Conservation (phyloP, 1,139 yeast genomes). For the Pichia terricola region DNA sequence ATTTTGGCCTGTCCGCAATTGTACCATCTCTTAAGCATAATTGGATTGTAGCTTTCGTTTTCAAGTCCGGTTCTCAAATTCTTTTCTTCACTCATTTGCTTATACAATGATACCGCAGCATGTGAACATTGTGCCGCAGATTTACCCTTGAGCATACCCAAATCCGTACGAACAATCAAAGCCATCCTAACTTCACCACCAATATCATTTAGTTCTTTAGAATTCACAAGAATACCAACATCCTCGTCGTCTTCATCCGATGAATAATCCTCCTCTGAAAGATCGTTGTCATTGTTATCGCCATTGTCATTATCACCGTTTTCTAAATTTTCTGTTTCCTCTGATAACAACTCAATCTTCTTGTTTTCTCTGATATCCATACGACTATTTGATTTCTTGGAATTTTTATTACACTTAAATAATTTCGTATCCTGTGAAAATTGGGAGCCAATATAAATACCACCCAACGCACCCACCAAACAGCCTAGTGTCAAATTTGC, state of each 20-base stretch:
- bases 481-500: no score
- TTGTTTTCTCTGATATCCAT: no score
- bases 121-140: conserved; percentile 97
- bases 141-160: conserved; percentile 91
- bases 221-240: conserved; percentile 31
- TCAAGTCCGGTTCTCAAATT: conserved; percentile 24
- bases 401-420: no score
- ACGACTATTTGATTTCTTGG: no score
- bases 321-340: neutral
- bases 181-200: conserved; percentile 87
- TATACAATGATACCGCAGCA: conserved; percentile 89
- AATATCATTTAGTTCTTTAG: conserved; percentile 45
- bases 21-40: conserved; percentile 70
- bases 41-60: conserved; percentile 30
- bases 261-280: conserved; percentile 18
- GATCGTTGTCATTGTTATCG: neutral
- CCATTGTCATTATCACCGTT: neutral
- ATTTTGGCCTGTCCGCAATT: conserved; percentile 90
- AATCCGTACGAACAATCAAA: conserved; percentile 75
- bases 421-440: no score
- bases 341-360: no score
- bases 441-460: no score
- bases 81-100: conserved; percentile 42
- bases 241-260: conserved; percentile 40
- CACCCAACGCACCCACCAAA: no score